Evolutionary conservation across 192 early-diverging fungal species (phyloP).

Genomic region (Umbelopsis sp.): DNA sequence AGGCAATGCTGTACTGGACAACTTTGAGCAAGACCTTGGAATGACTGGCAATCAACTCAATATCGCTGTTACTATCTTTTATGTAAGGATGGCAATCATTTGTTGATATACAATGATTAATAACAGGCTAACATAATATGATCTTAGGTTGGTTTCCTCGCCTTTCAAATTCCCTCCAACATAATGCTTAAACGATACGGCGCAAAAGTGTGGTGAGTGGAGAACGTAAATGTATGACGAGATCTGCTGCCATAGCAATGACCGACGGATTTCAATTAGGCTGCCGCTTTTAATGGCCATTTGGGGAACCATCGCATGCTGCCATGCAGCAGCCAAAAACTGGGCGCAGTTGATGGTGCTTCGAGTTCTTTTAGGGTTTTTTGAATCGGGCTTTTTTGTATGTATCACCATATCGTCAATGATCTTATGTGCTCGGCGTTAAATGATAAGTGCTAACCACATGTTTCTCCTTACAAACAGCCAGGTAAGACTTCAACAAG

Average conservation of each 20-base stretch:
- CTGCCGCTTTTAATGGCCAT: slow-evolving; percentile 30
- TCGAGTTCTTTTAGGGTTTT: slow-evolving; percentile 34
- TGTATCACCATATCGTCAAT: neutral
- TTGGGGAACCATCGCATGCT: slow-evolving; percentile 32
- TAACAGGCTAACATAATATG: neutral
- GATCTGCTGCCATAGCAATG: neutral
- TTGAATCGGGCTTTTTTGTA: slow-evolving; percentile 37
- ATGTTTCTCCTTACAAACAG: slow-evolving; percentile 1
- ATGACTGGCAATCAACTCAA: slow-evolving; percentile 36
- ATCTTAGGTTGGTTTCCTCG: slow-evolving; percentile 25
- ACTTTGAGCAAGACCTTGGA: slow-evolving; percentile 35
- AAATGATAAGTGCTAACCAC: neutral
- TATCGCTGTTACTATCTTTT: slow-evolving; percentile 34
- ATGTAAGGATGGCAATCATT: slow-evolving; percentile 1
- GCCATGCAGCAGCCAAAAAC: slow-evolving; percentile 28
- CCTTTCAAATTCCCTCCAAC: slow-evolving; percentile 38
- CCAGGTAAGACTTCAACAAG: slow-evolving; percentile 1
- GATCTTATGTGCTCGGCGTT: neutral
- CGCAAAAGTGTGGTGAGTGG: slow-evolving; percentile 30
- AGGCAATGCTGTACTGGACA: slow-evolving; percentile 39
- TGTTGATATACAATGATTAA: neutral
- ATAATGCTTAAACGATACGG: slow-evolving; percentile 32
- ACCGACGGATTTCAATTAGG: slow-evolving; percentile 2
- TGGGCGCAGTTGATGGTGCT: slow-evolving; percentile 27
- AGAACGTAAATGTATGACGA: neutral